Evolutionary conservation across 768 basidiomycete genomes (phyloP), one percentile per base, ranked within the genome.

Genomic region (Podaxis sp.): DNA sequence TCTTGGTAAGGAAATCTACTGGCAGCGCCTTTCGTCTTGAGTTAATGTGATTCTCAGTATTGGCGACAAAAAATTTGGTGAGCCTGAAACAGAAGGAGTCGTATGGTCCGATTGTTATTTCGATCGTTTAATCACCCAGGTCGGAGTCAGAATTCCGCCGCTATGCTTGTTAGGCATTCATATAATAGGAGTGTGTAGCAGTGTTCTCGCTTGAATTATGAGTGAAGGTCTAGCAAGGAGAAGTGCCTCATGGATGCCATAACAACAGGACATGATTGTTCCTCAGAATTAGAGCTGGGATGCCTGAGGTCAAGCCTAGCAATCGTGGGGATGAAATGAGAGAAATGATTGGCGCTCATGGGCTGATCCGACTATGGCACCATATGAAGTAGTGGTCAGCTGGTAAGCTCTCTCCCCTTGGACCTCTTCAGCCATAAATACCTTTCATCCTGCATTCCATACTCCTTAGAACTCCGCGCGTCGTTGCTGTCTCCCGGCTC

Each of bases 61-160:
- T 95, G 52, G 83, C 85, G 11, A 93, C 92, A 22, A 95, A 94
- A 71, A 79, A 88, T 65, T 78, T 92, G 15, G 65, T 95, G 56
- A 77, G 73, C 19, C 73, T 95, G 40, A 72, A 82, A 42, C 93
- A 95, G 71, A 71, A 71, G 13, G 79, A 79, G 59, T 70, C 90
- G 22, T 91, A 91, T 69, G 87, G 84, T 30, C 72, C 72, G 12
- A 76, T 93, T 61, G 66, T 68, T 51, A 77, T 84, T 60, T 67
- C 67, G 7, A 74, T 79, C 30, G 64, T 69, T 24, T 76, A 67
- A 75, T 54, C 28, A 48, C 40, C 22, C 11, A 33, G 55, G 58
- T 36, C 19, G 12, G 22, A 24, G n/a, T 36, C 36, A 40, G 28
- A 17, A 56, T 11, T 26, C 28, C 15, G 9, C 11, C 28, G 17